A percentile compares a stretch with the other conserved stretches of the same genome.
These are phyloP conservation scores for Sesbania bispinosa DNA, from an alignment of 306 rosid species.

Conservation along the genomic window DNA sequence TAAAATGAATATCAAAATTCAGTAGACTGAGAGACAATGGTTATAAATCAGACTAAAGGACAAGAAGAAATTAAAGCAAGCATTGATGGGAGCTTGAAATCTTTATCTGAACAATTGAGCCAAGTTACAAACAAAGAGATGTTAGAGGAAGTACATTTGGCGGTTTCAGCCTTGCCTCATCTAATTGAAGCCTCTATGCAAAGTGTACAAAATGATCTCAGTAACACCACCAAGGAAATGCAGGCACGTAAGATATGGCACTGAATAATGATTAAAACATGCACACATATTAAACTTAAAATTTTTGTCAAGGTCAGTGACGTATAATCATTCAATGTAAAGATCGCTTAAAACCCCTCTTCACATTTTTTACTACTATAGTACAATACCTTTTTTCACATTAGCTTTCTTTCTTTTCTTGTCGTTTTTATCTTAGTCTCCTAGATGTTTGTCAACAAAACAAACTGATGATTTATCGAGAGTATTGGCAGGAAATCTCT, in stretches of 20 bases:
- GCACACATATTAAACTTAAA: background rate
- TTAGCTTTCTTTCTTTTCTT: background rate
- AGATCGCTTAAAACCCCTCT: slow-evolving; percentile 17
- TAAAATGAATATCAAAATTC: slow-evolving; percentile 24
- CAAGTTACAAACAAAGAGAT: slow-evolving; percentile 47
- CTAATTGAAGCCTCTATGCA: slow-evolving; percentile 57
- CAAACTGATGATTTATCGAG: slow-evolving; percentile 31
- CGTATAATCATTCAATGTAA: background rate
- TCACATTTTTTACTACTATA: background rate
- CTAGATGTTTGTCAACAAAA: background rate
- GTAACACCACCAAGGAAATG: slow-evolving; percentile 56
- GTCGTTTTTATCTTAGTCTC: slow-evolving; percentile 3
- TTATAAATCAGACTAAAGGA: slow-evolving; percentile 64
- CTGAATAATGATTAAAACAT: slow-evolving; percentile 19
- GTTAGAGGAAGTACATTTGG: slow-evolving; percentile 55
- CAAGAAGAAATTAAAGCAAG: slow-evolving; percentile 73
- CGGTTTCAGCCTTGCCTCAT: slow-evolving; percentile 64
- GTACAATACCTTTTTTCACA: background rate
- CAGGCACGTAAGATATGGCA: slow-evolving; percentile 48
- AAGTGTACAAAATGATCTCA: slow-evolving; percentile 51
- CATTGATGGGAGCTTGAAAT: slow-evolving; percentile 65
- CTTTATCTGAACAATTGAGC: slow-evolving; percentile 55
- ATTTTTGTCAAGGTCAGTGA: background rate
- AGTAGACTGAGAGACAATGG: slow-evolving; percentile 18
- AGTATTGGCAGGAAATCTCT: slow-evolving; percentile 49